These are phyloP conservation scores for Citrullus mucosospermus DNA, from an alignment of 306 rosid species.

Conservation along the genomic window DNA sequence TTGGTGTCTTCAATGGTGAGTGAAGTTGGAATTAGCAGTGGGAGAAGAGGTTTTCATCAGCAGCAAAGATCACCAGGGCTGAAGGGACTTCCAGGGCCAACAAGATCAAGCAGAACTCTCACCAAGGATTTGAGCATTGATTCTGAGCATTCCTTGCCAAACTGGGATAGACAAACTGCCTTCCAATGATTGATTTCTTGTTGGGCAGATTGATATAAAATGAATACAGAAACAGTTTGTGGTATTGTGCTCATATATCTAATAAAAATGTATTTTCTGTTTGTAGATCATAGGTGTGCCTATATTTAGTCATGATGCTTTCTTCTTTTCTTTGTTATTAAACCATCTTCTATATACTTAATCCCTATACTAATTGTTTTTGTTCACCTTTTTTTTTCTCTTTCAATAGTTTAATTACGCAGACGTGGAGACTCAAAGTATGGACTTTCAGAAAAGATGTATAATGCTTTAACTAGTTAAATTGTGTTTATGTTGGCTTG, in stretches of 20 bases:
- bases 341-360: not conserved
- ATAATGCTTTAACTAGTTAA: not conserved
- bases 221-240: not conserved
- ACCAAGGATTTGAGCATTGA: conserved; percentile 50
- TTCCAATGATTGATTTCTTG: conserved; percentile 24
- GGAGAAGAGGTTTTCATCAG: conserved; percentile 18
- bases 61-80: conserved; percentile 73
- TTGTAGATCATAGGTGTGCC: not conserved
- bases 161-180: conserved; percentile 38
- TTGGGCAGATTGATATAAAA: not conserved
- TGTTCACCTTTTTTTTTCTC: not conserved
- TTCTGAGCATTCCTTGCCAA: conserved; percentile 52
- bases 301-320: not conserved
- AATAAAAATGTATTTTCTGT: not conserved
- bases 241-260: conserved; percentile 2
- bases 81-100: conserved; percentile 63
- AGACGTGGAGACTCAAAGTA: not conserved
- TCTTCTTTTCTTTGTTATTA: not conserved
- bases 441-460: not conserved
- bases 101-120: conserved; percentile 39
- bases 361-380: not conserved
- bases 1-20: conserved; percentile 32
- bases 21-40: conserved; percentile 34
- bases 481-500: no score
- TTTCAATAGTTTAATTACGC: no score